Base-by-base conservation (phyloP, 2,329 filamentous ascomycete species). In the Penicillium capsulatum region DNA sequence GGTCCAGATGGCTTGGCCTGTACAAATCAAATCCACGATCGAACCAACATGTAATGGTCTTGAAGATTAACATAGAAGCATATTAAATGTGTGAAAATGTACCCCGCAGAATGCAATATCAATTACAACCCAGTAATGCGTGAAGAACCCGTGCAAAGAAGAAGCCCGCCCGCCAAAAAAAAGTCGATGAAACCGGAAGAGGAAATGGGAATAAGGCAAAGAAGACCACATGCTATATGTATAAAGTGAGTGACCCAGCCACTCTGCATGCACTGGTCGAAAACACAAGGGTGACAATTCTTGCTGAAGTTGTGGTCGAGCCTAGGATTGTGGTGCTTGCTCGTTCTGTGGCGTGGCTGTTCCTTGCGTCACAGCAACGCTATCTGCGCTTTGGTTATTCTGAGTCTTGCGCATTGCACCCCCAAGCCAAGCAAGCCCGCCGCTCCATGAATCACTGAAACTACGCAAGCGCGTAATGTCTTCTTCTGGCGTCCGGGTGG, bases 391-490 rank as follows among this genome's bases (percentile, higher is more conserved):
- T 26, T 39, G 37, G 17, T 29, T 31, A 2, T 38, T 34, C 3
- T 35, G 26, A 11, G 28, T 29, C 31, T 46, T 58, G 22, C 59
- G 53, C 10, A 66, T 44, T 14, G 58, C 55, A 17, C 57, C 60
- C 6, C 61, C 61, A 7, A 66, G 45, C 63, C 63, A 66, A 7
- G 61, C 56, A 11, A 65, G 44, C 1, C 60, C 55, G 31, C 56
- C 62, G 17, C 50, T 59, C 60, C 60, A 61, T 2, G 63, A 65
- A 44, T 66, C 63, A 39, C 63, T 66, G 8, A 66, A 47, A 36
- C 63, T 66, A 39, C 63, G 60, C 5, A 64, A 45, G 11, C 61
- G 58, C 14, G 53, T 48, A 5, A 27, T 24, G 30, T 57, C 49
- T 22, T 56, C 45, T 7, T 49, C 36, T 7, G 45, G 15, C 8